Evolutionary conservation across 2,329 filamentous ascomycete species (phyloP), one percentile per base, ranked within the genome.

Genomic region (Penicillium sp.): DNA sequence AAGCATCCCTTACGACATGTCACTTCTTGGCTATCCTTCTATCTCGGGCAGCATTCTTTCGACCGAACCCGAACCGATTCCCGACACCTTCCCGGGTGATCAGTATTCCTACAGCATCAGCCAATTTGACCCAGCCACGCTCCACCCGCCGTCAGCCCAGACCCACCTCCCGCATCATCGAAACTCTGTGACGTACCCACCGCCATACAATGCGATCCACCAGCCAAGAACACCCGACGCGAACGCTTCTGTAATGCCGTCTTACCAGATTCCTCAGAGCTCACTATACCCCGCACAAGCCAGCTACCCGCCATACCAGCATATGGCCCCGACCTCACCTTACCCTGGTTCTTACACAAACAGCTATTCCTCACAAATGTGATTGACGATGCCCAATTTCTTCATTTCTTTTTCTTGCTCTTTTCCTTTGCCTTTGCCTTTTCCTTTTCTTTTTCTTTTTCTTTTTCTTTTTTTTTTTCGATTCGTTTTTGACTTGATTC

Each of bases 111-210:
- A 35, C 6, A n/a, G n/a, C n/a, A 54, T 59, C 25, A 54, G 41
- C 11, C 59, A 59, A 35, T 59, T 59, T 44, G 57, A 52, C 37
- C 53, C 58, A 55, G 50, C 53, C 53, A 55, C 62, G 49, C 61
- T 61, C 52, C 48, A 52, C 49, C 31, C 58, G 27, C 64, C 53
- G 18, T 41, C 35, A 58, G 56, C 47, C 60, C 55, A 58, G 57
- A 54, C 63, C 54, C 60, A 67, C 55, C 55, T 64, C 53, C 54
- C 66, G 55, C 69, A 70, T 62, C 69, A 68, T 62, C 67, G 66
- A 51, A 69, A 62, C 49, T 69, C 69, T 14, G 64, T 69, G 47
- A 66, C 69, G 42, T 73, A 73, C 50, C 70, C 70, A 49, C 69
- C 68, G 18, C 68, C 67, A n/a, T 71, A 61, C 55, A 70, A 70